A percentile compares a stretch with the other conserved stretches of the same genome.
Conservation (phyloP, 1,139 yeast species). For the Ogataea hybrid region DNA sequence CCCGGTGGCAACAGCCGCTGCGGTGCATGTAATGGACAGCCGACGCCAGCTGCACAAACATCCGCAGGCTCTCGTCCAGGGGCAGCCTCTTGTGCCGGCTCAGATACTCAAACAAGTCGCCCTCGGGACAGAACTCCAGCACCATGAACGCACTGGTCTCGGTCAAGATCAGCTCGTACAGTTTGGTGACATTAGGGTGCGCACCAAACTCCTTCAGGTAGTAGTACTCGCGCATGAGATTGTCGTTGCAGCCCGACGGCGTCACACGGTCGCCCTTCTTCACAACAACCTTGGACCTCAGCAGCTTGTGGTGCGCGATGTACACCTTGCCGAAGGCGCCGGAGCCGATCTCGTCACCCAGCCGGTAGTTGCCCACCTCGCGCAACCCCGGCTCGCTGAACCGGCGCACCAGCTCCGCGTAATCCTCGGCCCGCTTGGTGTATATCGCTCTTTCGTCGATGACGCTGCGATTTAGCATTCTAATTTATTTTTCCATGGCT, state of each 20-base stretch:
- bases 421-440: conserved; percentile 32
- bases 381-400: conserved; percentile 38
- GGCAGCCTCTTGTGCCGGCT: conserved; percentile 55
- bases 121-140: conserved; percentile 86
- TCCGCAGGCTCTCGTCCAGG: conserved; percentile 49
- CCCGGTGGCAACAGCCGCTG: conserved; percentile 83
- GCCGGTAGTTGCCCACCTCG: conserved; percentile 76
- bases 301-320: conserved; percentile 71
- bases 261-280: conserved; percentile 63
- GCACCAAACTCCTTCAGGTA: conserved; percentile 75
- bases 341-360: conserved; percentile 74
- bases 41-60: conserved; percentile 77
- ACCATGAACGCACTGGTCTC: conserved; percentile 84
- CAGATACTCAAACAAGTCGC: conserved; percentile 77
- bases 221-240: conserved; percentile 88
- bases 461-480: conserved; percentile 22
- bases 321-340: conserved; percentile 94
- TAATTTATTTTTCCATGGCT: conserved; percentile 7
- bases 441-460: conserved; percentile 32
- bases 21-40: conserved; percentile 87
- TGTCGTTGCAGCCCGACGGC: conserved; percentile 62
- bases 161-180: conserved; percentile 83
- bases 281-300: conserved; percentile 75
- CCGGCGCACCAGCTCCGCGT: conserved; percentile 28
- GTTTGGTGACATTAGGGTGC: conserved; percentile 79